A percentile compares a stretch with the other conserved stretches of the same genome.
Evolutionary conservation across 1,139 yeast species (phyloP).

Genomic region (Lodderomyces metapsilosis): DNA sequence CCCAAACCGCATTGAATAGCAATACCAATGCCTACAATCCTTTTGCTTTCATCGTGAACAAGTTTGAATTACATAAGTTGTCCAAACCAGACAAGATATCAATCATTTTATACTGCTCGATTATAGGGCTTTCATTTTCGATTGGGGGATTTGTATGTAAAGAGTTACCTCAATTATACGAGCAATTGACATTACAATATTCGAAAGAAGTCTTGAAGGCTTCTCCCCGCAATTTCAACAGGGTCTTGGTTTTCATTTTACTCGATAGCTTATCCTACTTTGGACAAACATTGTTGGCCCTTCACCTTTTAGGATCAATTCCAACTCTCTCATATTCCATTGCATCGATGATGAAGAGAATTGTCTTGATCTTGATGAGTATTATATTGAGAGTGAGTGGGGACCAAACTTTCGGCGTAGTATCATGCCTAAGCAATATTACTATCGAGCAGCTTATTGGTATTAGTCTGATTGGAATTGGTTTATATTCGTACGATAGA

Average conservation of each 20-base stretch:
- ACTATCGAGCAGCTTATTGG: conserved; percentile 32
- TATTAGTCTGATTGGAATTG: conserved; percentile 29
- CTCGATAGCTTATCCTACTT: conserved; percentile 37
- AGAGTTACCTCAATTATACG: conserved; percentile 23
- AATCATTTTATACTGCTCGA: conserved; percentile 36
- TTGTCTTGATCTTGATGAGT: conserved; percentile 37
- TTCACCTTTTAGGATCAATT: conserved; percentile 37
- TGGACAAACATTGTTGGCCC: conserved; percentile 35
- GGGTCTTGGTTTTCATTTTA: conserved; percentile 24
- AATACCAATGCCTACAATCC: conserved; percentile 22
- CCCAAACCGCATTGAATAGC: conserved; percentile 19
- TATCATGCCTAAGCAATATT: conserved; percentile 20
- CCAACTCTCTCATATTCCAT: conserved; percentile 43
- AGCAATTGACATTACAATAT: conserved; percentile 11
- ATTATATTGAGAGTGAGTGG: conserved; percentile 23
- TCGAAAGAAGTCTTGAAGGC: conserved; percentile 12
- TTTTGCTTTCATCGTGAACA: conserved; percentile 17
- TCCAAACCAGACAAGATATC: conserved; percentile 40
- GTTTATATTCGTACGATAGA: conserved; percentile 39
- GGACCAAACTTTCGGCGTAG: background rate
- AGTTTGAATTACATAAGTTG: conserved; percentile 18
- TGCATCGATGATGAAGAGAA: conserved; percentile 45
- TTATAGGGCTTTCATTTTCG: conserved; percentile 34
- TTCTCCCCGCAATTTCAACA: conserved; percentile 22
- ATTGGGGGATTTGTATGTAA: conserved; percentile 30